phyloP scores from a whole-genome alignment of 345 rosid species.

The Adansonia digitata region DNA sequence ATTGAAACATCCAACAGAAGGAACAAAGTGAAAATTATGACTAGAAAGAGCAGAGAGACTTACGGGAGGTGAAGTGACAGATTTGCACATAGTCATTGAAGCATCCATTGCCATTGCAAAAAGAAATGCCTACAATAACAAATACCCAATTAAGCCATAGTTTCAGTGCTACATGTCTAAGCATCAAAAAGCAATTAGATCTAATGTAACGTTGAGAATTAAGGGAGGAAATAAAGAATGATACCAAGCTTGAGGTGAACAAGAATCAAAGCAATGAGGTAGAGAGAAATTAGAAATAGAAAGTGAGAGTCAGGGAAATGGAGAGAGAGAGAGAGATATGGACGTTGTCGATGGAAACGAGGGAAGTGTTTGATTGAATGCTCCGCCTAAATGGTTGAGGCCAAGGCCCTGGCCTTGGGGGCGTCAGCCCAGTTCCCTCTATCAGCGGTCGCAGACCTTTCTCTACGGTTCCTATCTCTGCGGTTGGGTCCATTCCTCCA shows the following conservation, averaged over 20 bases:
- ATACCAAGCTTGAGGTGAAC: background rate
- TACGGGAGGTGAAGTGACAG: conserved; percentile 58
- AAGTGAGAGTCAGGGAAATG: background rate
- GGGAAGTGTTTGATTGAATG: conserved; percentile 29
- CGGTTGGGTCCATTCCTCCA: background rate
- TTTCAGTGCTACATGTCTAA: background rate
- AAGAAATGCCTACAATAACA: background rate
- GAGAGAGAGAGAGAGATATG: background rate
- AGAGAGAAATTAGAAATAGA: background rate
- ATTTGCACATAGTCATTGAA: conserved; percentile 52
- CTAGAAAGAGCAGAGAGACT: conserved; percentile 13
- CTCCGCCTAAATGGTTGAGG: conserved; percentile 33
- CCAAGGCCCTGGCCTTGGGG: too few relatives aligned
- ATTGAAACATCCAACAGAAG: conserved; percentile 1
- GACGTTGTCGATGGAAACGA: conserved; percentile 37
- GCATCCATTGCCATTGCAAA: conserved; percentile 50
- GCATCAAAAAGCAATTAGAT: conserved; percentile 3
- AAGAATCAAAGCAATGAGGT: background rate
- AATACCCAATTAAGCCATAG: background rate
- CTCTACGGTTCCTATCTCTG: conserved; percentile 16
- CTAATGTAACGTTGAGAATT: background rate
- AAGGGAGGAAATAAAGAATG: background rate
- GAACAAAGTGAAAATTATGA: background rate
- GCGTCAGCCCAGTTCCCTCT: background rate
- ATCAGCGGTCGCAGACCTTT: background rate